Base-by-base conservation (phyloP, 768 basidiomycete genomes). In the Lactifluus hygrophoroides region DNA sequence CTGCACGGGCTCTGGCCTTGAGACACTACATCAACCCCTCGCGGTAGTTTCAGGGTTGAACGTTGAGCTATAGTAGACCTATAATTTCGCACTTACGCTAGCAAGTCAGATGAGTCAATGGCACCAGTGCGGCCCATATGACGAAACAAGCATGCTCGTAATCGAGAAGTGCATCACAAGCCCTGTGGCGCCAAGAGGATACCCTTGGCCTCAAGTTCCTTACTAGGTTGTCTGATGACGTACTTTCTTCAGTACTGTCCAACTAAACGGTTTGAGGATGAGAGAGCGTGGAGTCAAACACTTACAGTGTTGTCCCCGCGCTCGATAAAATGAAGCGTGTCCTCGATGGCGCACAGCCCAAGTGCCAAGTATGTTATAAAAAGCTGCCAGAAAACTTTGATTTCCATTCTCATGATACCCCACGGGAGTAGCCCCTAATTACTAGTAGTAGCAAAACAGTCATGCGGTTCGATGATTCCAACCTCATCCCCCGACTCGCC, bases 111-210 rank as follows among this genome's bases (percentile, higher is more conserved):
- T 55, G 45, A 42, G 46, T 27, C 11, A 6, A 17, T 28, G 14
- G 34, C 37, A 10, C n/a, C n/a, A n/a, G n/a, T n/a, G n/a, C n/a
- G n/a, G n/a, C n/a, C n/a, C n/a, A n/a, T n/a, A n/a, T n/a, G n/a
- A n/a, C n/a, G n/a, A n/a, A n/a, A n/a, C n/a, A n/a, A n/a, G n/a
- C 84, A 43, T 66, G 86, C 86, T 89, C 65, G 84, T 80, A 61
- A 90, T 86, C 66, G 88, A 90, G 71, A 90, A 90, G 68, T 91
- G 88, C 89, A 90, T 90, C 27, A 85, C 88, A 13, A 91, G 72
- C 2, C 89, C 89, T 17, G 86, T 90, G 1, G 89, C 88, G 38
- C 89, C 88, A 19, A 91, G 77, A 2, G 90, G 90, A 66, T 92
- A 3, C 90, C 90, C 67, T 91, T 93, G n/a, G 88, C 87, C 67